phyloP scores from a whole-genome alignment of 23 red algal species.

The Gracilariopsis chorda region DNA sequence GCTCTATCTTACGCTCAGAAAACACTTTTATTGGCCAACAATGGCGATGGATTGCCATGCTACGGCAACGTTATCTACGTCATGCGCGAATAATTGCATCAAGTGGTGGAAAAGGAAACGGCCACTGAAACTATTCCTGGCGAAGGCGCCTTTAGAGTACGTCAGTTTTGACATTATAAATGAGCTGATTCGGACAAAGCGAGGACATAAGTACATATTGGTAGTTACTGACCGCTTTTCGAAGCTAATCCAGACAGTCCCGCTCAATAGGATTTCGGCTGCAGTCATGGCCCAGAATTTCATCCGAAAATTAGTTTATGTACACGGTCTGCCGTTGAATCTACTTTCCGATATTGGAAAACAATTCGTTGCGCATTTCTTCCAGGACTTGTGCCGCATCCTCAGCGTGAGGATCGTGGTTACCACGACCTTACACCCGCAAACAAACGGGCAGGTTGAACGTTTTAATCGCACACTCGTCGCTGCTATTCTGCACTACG shows the following conservation, averaged over 20 bases:
- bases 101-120: background rate
- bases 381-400: background rate
- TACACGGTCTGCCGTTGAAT: background rate
- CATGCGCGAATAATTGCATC: background rate
- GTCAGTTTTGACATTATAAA: background rate
- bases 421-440: background rate
- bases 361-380: background rate
- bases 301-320: background rate
- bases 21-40: background rate
- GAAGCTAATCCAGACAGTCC: background rate
- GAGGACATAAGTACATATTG: background rate
- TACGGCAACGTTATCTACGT: background rate
- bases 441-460: conserved; percentile 29
- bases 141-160: background rate
- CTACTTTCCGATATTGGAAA: background rate
- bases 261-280: background rate
- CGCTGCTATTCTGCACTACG: background rate
- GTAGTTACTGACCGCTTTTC: background rate
- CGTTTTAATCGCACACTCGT: background rate
- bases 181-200: background rate
- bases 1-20: background rate
- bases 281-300: background rate
- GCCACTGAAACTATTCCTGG: background rate
- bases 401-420: background rate
- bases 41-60: background rate